Conservation (phyloP, 2,329 filamentous ascomycete species). For the Alternaria sp. region DNA sequence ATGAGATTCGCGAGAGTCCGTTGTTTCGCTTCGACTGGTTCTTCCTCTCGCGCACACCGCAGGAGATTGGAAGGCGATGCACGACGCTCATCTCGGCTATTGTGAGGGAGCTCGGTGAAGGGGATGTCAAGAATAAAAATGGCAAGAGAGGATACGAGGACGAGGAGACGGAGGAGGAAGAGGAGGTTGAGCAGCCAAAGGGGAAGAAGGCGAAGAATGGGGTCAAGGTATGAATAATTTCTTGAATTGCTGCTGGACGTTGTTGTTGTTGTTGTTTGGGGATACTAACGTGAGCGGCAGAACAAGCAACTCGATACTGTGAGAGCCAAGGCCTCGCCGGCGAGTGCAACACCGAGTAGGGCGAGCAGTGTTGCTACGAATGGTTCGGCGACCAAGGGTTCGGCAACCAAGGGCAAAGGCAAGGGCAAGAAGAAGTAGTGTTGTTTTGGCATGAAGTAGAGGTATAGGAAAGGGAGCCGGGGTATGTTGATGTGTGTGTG, state of each 20-base stretch:
- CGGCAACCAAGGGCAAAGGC: conserved; percentile 60
- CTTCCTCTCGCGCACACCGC: conserved; percentile 92
- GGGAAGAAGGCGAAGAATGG: conserved; percentile 96
- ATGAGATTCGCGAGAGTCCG: conserved; percentile 93
- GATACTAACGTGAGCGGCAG: conserved; percentile 58
- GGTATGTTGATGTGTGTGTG: background rate
- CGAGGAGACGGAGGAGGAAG: conserved; percentile 82
- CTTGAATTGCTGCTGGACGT: no score
- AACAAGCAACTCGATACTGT: conserved; percentile 93
- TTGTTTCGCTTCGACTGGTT: conserved; percentile 99
- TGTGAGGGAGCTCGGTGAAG: conserved; percentile 88
- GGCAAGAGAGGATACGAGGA: conserved; percentile 80
- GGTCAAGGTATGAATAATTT: conserved; percentile 87
- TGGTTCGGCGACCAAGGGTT: conserved; percentile 64
- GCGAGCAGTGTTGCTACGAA: conserved; percentile 89
- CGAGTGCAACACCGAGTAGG: conserved; percentile 79
- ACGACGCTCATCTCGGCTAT: conserved; percentile 94
- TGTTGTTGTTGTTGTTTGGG: no score
- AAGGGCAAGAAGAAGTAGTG: conserved; percentile 60
- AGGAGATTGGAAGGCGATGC: conserved; percentile 91
- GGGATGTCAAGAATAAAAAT: conserved; percentile 67
- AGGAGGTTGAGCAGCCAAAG: conserved; percentile 73
- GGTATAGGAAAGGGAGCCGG: background rate
- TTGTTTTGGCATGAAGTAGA: background rate
- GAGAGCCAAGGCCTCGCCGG: conserved; percentile 78